phyloP scores from a whole-genome alignment of 805 yeast species.

The Teunomyces stri region DNA sequence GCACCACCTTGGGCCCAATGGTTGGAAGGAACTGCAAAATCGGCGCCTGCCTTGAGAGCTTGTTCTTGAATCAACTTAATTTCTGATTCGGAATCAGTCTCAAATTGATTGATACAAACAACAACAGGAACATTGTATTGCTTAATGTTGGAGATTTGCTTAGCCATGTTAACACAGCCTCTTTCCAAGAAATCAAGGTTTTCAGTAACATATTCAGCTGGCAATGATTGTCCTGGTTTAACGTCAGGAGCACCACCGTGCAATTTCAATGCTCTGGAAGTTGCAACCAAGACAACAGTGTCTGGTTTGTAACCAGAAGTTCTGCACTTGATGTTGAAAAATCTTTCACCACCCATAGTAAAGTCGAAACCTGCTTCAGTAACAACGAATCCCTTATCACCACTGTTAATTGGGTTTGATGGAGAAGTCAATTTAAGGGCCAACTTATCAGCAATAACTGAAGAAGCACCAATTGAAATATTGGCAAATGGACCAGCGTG shows the following conservation, averaged over 20 bases:
- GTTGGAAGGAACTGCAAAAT: slow-evolving; percentile 82
- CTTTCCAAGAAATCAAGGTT: slow-evolving; percentile 71
- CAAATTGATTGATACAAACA: slow-evolving; percentile 89
- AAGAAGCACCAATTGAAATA: slow-evolving; percentile 94
- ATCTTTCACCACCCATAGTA: slow-evolving; percentile 99
- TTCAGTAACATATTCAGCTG: slow-evolving; percentile 76
- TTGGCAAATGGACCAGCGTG: slow-evolving; percentile 99
- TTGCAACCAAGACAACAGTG: slow-evolving; percentile 90
- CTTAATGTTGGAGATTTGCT: slow-evolving; percentile 84
- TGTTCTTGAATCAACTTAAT: slow-evolving; percentile 75
- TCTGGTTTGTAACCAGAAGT: slow-evolving; percentile 86
- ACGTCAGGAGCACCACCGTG: slow-evolving; percentile 98
- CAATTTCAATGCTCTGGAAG: slow-evolving; percentile 92
- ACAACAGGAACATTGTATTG: slow-evolving; percentile 88
- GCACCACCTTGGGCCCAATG: slow-evolving; percentile 97
- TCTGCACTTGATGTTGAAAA: slow-evolving; percentile 93
- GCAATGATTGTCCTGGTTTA: slow-evolving; percentile 86
- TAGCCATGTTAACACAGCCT: slow-evolving; percentile 86
- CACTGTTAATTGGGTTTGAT: slow-evolving; percentile 42
- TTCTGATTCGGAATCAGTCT: slow-evolving; percentile 78
- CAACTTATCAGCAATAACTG: slow-evolving; percentile 88
- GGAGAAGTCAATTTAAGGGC: slow-evolving; percentile 80
- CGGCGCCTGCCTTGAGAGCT: slow-evolving; percentile 88
- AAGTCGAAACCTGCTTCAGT: slow-evolving; percentile 99
- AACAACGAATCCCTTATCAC: slow-evolving; percentile 76